Conservation (phyloP, 768 basidiomycete genomes). For the Suillus subalutaceus region DNA sequence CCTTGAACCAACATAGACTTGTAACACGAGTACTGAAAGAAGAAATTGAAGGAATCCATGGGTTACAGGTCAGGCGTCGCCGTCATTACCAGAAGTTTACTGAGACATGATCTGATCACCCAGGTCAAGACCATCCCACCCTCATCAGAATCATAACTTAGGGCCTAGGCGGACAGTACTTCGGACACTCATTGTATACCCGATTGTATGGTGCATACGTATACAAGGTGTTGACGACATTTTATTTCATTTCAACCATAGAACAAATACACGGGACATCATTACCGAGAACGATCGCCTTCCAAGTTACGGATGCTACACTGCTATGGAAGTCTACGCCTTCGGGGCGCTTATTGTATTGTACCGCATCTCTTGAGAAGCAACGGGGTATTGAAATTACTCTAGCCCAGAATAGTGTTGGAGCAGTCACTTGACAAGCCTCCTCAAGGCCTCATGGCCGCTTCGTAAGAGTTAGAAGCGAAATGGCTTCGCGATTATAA, state of each 20-base stretch:
- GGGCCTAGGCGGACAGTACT: not conserved
- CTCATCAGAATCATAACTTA: constrained; percentile 14
- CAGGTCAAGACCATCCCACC: constrained; percentile 45
- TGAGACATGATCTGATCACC: constrained; percentile 5
- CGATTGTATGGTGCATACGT: not conserved
- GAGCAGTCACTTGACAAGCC: constrained; percentile 2
- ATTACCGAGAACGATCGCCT: not conserved
- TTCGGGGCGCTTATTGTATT: not conserved
- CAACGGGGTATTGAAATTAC: not conserved
- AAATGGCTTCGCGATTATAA: constrained; percentile 70
- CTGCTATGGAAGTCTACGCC: not conserved
- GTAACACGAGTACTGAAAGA: constrained; percentile 85
- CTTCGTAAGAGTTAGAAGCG: constrained; percentile 48
- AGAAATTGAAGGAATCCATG: constrained; percentile 92
- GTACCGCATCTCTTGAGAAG: not conserved
- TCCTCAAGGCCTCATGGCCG: constrained; percentile 14
- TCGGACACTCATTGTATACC: not conserved
- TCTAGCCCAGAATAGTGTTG: not conserved
- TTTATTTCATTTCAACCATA: not conserved
- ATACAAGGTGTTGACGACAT: not conserved
- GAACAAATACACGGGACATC: not conserved
- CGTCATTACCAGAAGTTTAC: too few relatives aligned
- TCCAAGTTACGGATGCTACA: not conserved
- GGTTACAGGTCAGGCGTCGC: constrained; percentile 74
- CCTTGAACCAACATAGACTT: constrained; percentile 91